A percentile compares a stretch with the other conserved stretches of the same genome.
Evolutionary conservation across 352 stramenopile species (phyloP).

Genomic region (Pythium aquatile): DNA sequence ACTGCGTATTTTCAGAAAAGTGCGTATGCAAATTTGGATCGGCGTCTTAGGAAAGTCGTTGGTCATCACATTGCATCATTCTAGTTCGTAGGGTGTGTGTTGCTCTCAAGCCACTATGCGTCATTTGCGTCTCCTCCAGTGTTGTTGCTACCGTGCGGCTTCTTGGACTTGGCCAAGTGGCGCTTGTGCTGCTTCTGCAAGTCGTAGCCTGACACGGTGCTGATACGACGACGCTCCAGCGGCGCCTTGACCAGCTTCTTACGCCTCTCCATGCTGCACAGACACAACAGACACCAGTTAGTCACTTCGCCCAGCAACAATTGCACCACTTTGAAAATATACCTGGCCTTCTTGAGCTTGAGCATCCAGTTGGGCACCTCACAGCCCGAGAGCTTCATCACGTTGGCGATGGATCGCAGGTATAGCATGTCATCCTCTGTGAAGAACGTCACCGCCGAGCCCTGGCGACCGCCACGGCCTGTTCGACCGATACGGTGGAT

Average conservation of each 20-base stretch:
- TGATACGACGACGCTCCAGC: conserved; percentile 69
- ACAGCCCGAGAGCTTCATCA: conserved; percentile 98
- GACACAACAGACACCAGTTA: conserved; percentile 5
- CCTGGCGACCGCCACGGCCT: conserved; percentile 90
- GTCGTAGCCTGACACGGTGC: conserved; percentile 85
- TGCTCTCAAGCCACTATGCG: not conserved
- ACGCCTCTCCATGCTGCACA: conserved; percentile 52
- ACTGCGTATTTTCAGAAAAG: not conserved
- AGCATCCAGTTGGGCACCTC: conserved; percentile 99
- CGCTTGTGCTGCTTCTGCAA: conserved; percentile 83
- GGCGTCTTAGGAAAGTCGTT: not conserved
- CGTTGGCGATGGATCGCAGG: conserved; percentile 96
- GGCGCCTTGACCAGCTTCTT: conserved; percentile 84
- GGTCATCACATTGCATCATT: not conserved
- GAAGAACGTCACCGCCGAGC: conserved; percentile 97
- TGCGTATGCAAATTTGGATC: not conserved
- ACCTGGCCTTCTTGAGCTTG: conserved; percentile 91
- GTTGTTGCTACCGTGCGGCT: not conserved
- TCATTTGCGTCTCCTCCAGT: not conserved
- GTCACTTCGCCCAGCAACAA: no score
- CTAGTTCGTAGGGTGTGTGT: not conserved
- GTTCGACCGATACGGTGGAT: conserved; percentile 97
- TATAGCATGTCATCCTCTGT: conserved; percentile 95
- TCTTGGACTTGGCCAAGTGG: conserved; percentile 31
- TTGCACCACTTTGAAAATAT: conserved; percentile 4